Evolutionary conservation across 176 grass and related monocot genomes (phyloP).

Genomic region (Zizania latifolia): DNA sequence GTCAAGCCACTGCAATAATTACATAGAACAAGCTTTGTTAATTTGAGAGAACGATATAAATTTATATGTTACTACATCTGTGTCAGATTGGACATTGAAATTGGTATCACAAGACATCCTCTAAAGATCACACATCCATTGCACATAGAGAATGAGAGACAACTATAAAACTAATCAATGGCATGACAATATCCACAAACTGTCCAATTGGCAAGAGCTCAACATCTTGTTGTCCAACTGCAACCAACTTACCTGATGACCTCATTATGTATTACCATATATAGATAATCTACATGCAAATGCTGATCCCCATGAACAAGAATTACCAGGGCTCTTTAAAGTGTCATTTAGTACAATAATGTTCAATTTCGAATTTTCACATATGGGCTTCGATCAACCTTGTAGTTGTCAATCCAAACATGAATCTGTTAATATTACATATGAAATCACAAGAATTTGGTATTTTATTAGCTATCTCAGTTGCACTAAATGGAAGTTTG

Average conservation of each 20-base stretch:
- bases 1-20: slow-evolving; percentile 54
- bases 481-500: neutral
- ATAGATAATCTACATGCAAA: neutral
- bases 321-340: neutral
- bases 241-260: neutral
- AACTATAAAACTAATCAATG: neutral
- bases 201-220: neutral
- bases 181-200: slow-evolving; percentile 14
- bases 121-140: neutral
- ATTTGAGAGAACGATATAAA: neutral
- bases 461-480: neutral
- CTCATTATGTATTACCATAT: neutral
- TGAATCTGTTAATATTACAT: neutral
- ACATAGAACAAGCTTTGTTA: slow-evolving; percentile 7
- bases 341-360: neutral
- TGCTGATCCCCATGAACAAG: neutral
- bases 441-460: neutral
- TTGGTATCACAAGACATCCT: neutral
- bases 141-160: neutral
- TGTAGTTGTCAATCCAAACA: neutral
- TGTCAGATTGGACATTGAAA: neutral
- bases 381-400: neutral
- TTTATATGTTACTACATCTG: neutral
- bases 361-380: neutral
- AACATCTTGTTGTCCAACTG: neutral